Base-by-base conservation (phyloP, 305 asterid genomes). In the Fraxinus angustifolia region DNA sequence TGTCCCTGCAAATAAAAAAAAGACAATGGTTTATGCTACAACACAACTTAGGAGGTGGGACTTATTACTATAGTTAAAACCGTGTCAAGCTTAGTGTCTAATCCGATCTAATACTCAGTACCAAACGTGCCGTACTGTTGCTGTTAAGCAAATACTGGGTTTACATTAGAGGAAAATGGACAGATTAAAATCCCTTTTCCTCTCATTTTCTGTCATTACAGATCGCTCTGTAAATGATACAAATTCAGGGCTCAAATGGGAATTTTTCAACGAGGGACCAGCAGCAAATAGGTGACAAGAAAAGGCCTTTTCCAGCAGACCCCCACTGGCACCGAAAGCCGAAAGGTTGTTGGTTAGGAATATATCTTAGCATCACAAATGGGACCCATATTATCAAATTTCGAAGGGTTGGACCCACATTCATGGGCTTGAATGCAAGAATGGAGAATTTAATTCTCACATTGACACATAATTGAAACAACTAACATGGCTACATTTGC, bases 1-100 rank as follows among this genome's bases (percentile, higher is more conserved):
- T 90, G 86, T 91, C 95, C 89, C 99, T 95, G 86, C 23, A 30
- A 53, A 50, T 67, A 28, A 48, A 48, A 45, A 40, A 48, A 12
- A 3, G 17, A 14, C 17, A 1, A 23, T 7, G 33, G 14, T 62
- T 21, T 26, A 28, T 65, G 73, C 8, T 0, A 36, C 42, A 36
- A 36, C 42, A 10, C 6, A 21, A 2, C 53, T 11, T 11, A 14
- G 53, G 53, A 42, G 53, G 16, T 42, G n/a, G 53, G n/a, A 42
- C n/a, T 42, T 48, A 48, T 48, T 48, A 48, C 19, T 3, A 14
- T 48, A 14, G 60, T 14, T 3, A 1, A 48, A 3, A 14, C 16
- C 7, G 56, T 45, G 56, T 45, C 17, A 16, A 45, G 56, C 16
- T 3, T 14, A 48, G 60, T 48, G 60, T 48, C 28, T 56, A 17